Conservation (phyloP, 495 filamentous ascomycete species). For the Xylaria flabelliformis region DNA sequence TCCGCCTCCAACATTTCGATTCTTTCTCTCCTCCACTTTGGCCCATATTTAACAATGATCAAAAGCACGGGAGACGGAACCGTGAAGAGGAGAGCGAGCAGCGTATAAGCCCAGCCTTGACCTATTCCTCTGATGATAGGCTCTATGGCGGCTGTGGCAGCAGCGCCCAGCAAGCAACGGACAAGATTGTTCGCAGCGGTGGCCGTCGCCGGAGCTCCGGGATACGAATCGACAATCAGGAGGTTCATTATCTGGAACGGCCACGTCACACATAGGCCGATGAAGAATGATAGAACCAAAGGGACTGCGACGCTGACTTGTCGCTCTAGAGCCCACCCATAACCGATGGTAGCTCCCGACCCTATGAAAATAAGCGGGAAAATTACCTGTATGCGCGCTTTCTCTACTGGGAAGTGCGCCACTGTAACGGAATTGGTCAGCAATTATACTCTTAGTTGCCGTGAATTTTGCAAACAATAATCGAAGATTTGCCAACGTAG, state of each 20-base stretch:
- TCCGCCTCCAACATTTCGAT: constrained; percentile 36
- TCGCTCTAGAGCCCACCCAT: constrained; percentile 63
- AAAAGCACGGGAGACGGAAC: constrained; percentile 47
- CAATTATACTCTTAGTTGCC: not conserved
- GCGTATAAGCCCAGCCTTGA: constrained; percentile 55
- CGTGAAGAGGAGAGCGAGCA: constrained; percentile 48
- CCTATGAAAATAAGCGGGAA: constrained; percentile 55
- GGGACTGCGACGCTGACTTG: constrained; percentile 55
- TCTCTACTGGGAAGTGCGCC: constrained; percentile 66
- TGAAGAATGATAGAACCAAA: constrained; percentile 62
- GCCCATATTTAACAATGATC: constrained; percentile 47
- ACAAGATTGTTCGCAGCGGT: constrained; percentile 57
- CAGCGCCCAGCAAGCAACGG: constrained; percentile 53
- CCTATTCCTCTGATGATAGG: constrained; percentile 51
- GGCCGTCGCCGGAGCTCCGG: constrained; percentile 53
- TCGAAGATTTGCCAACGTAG: not conserved
- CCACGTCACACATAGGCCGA: constrained; percentile 59
- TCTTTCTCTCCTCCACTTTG: constrained; percentile 50
- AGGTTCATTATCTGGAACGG: constrained; percentile 59
- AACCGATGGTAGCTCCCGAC: constrained; percentile 52
- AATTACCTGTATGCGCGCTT: constrained; percentile 63
- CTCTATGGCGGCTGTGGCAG: constrained; percentile 51
- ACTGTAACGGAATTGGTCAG: constrained; percentile 46
- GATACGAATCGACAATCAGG: constrained; percentile 55
- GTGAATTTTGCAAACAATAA: not conserved